A percentile compares a stretch with the other conserved stretches of the same genome.
phyloP scores from a whole-genome alignment of 2,329 filamentous ascomycete genomes.

The Penicillium decumbens region DNA sequence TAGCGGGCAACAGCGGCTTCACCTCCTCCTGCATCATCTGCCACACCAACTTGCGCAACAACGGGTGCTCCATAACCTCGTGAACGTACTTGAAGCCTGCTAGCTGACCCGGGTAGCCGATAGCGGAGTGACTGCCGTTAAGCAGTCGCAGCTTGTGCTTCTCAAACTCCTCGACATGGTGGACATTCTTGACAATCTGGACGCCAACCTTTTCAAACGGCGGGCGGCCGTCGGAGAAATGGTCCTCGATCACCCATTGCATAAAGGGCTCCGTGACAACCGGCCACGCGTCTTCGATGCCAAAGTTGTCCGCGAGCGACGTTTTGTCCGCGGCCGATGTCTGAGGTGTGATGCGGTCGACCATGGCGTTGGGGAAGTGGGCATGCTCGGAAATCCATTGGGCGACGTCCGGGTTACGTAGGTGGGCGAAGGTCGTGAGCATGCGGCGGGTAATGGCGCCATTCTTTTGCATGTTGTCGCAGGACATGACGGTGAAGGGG shows the following conservation, averaged over 20 bases:
- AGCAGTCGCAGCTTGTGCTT: slow-evolving; percentile 55
- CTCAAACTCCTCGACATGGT: slow-evolving; percentile 53
- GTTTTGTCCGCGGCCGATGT: slow-evolving; percentile 46
- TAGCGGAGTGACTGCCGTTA: slow-evolving; percentile 51
- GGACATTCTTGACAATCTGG: slow-evolving; percentile 50
- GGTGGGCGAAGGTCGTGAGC: slow-evolving; percentile 49
- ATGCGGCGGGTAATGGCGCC: slow-evolving; percentile 51
- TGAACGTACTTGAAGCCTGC: slow-evolving; percentile 54
- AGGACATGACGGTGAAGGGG: slow-evolving; percentile 54
- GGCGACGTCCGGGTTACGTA: slow-evolving; percentile 47
- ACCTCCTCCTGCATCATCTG: slow-evolving; percentile 56
- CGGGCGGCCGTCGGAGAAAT: slow-evolving; percentile 50
- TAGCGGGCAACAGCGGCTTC: slow-evolving; percentile 50
- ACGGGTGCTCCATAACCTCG: slow-evolving; percentile 50
- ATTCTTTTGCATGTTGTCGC: slow-evolving; percentile 57
- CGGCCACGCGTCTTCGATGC: slow-evolving; percentile 50
- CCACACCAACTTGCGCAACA: slow-evolving; percentile 48
- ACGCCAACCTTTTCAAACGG: slow-evolving; percentile 52
- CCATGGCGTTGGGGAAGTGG: slow-evolving; percentile 54
- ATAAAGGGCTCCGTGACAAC: slow-evolving; percentile 55
- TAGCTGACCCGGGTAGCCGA: slow-evolving; percentile 50
- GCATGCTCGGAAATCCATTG: slow-evolving; percentile 49
- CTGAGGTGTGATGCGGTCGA: slow-evolving; percentile 53
- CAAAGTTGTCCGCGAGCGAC: slow-evolving; percentile 44
- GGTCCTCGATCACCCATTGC: slow-evolving; percentile 55